A percentile compares a stretch with the other conserved stretches of the same genome.
Evolutionary conservation across 2,329 filamentous ascomycete genomes (phyloP).

Genomic region (Neopestalotiopsis sp.): DNA sequence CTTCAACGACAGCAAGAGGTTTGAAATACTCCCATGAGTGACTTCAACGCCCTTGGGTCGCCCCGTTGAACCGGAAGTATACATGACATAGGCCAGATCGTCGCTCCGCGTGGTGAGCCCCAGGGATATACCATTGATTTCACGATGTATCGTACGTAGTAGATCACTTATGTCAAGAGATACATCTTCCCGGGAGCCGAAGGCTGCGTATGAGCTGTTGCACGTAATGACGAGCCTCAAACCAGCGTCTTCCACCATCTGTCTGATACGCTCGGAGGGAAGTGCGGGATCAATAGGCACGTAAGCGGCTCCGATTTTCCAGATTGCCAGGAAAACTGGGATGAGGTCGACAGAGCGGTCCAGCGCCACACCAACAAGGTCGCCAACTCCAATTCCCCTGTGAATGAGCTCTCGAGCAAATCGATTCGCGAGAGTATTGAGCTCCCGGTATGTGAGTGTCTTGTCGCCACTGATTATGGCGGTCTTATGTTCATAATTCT

Average conservation of each 20-base stretch:
- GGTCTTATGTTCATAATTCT: slow-evolving; percentile 23
- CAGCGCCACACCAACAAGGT: slow-evolving; percentile 33
- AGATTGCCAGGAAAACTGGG: slow-evolving; percentile 30
- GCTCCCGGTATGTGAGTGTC: slow-evolving; percentile 26
- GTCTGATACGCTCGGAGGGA: slow-evolving; percentile 32
- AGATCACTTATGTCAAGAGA: slow-evolving; percentile 26
- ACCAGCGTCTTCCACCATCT: slow-evolving; percentile 32
- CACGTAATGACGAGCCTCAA: slow-evolving; percentile 29
- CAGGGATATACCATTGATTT: slow-evolving; percentile 18
- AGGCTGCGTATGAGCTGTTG: slow-evolving; percentile 12
- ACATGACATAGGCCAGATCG: slow-evolving; percentile 39
- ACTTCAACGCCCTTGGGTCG: slow-evolving; percentile 46
- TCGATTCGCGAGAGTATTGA: slow-evolving; percentile 28
- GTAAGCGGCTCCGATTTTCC: slow-evolving; percentile 36
- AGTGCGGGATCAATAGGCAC: slow-evolving; percentile 36
- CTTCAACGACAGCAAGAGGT: slow-evolving; percentile 30
- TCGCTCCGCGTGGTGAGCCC: slow-evolving; percentile 20
- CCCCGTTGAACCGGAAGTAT: slow-evolving; percentile 33
- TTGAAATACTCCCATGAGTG: slow-evolving; percentile 25
- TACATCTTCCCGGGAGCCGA: slow-evolving; percentile 22
- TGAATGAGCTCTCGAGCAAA: slow-evolving; percentile 25
- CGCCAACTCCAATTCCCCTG: slow-evolving; percentile 26
- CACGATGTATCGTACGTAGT: slow-evolving; percentile 14
- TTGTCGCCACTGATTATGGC: slow-evolving; percentile 25
- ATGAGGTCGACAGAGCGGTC: slow-evolving; percentile 31